Evolutionary conservation across 306 rosid genomes (phyloP).

Genomic region (Lathyrus aphaca): DNA sequence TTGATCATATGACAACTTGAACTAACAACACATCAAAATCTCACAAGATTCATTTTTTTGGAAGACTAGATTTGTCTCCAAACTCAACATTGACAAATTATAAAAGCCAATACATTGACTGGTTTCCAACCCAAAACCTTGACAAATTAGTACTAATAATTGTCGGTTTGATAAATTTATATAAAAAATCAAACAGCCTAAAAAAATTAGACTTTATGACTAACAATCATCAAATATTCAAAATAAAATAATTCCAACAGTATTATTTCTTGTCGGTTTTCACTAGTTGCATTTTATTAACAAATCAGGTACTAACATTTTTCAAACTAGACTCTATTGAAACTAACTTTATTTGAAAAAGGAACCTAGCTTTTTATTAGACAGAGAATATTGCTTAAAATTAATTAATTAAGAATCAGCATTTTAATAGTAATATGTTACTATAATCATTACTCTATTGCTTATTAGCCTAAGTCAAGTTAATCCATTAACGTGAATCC

Average conservation of each 20-base stretch:
- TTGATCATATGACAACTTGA: background rate
- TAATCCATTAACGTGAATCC: slow-evolving; percentile 5
- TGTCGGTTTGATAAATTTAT: background rate
- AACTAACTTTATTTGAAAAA: slow-evolving; percentile 30
- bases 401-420: background rate
- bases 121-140: background rate
- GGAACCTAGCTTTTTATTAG: slow-evolving; percentile 29
- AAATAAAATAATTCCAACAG: background rate
- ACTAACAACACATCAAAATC: too few relatives aligned
- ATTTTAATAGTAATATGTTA: background rate
- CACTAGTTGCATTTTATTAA: slow-evolving; percentile 9
- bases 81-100: background rate
- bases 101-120: background rate
- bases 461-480: background rate
- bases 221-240: background rate
- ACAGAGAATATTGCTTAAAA: background rate
- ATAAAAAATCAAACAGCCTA: background rate
- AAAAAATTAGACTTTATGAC: background rate
- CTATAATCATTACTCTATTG: background rate
- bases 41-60: too few relatives aligned
- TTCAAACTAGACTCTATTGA: background rate
- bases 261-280: background rate
- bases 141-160: background rate
- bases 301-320: background rate
- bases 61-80: background rate